A percentile compares a stretch with the other conserved stretches of the same genome.
phyloP scores from a whole-genome alignment of 192 early-diverging fungal species.

The Coemansia javaensis region DNA sequence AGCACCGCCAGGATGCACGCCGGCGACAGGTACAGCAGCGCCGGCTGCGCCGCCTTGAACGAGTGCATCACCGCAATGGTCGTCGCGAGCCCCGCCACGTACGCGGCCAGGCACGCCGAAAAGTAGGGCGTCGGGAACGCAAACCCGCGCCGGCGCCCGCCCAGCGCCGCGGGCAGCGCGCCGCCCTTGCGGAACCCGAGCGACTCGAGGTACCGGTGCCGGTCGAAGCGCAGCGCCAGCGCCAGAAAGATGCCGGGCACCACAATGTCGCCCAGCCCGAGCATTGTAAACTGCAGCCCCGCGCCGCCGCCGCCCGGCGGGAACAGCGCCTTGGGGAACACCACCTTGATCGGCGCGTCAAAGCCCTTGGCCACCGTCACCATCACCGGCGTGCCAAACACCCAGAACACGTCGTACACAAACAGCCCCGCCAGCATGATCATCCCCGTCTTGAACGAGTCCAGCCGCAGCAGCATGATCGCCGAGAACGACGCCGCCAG shows the following conservation, averaged over 20 bases:
- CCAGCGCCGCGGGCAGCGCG: conserved; percentile 32
- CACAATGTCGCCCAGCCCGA: conserved; percentile 96
- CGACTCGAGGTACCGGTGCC: conserved; percentile 62
- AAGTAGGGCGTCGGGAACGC: conserved; percentile 87
- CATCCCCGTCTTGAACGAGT: conserved; percentile 97
- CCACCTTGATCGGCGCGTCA: conserved; percentile 95
- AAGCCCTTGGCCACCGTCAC: conserved; percentile 94
- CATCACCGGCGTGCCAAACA: conserved; percentile 98
- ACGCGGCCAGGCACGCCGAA: conserved; percentile 70
- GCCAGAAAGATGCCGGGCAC: conserved; percentile 95
- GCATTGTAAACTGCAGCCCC: conserved; percentile 74
- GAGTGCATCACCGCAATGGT: conserved; percentile 93
- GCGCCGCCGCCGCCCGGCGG: conserved; percentile 19
- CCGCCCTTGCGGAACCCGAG: conserved; percentile 53
- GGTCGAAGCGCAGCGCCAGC: conserved; percentile 85
- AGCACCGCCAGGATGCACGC: conserved; percentile 89
- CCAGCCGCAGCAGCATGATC: conserved; percentile 80
- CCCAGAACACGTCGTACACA: conserved; percentile 98
- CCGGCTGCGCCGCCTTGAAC: conserved; percentile 95
- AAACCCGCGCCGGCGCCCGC: conserved; percentile 30
- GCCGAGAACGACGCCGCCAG: conserved; percentile 82
- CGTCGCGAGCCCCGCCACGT: conserved; percentile 76
- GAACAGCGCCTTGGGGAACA: conserved; percentile 70
- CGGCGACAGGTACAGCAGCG: conserved; percentile 92
- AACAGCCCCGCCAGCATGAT: conserved; percentile 87